Base-by-base conservation (phyloP, 352 stramenopile species). In the Blastocystis sp. region DNA sequence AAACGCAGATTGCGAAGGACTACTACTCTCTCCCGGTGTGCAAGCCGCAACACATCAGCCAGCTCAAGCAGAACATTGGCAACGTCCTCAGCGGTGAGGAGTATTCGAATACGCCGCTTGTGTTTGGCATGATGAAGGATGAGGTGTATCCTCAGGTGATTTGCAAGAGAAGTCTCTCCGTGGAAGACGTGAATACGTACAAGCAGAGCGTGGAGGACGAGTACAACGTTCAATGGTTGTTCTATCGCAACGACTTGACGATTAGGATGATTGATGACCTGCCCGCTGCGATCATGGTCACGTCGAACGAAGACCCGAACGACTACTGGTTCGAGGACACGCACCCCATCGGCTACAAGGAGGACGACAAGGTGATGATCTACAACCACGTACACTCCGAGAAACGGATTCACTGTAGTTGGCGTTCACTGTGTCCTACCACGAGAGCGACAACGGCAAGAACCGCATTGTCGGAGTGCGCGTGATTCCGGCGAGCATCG, bases 301-400 rank as follows among this genome's bases (percentile, higher is more conserved):
- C 90, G 40, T 74, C 89, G 61, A 64, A 70, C 10, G 87, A 88
- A 38, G 84, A 91, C 34, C 52, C 57, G 28, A 91, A 94, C 59
- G 89, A 90, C 3, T 93, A 93, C 45, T 92, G 92, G 28, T 95
- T 94, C 90, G 94, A 96, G 90, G 93, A 94, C 65, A 94, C 94
- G 40, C 95, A 96, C 90, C 95, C 95, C 1, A 91, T 98, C 24
- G 96, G 96, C 52, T 97, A 93, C 87, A 91, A 96, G 79, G 91
- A 94, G 1, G 94, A 96, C 63, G 92, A 94, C 1, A 91, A 94
- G 65, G 93, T 94, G 62, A 97, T 96, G 89, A 89, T 99, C 4
- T 98, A 98, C 93, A 99, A 99, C 91, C 96, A 99, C 91, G 92
- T 98, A 63, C 94, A 94, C 52, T 97, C 98, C 81, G 94, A 95